Evolutionary conservation across 495 filamentous ascomycete genomes (phyloP), one percentile per base, ranked within the genome.

Genomic region (Penicillium samsonianum): DNA sequence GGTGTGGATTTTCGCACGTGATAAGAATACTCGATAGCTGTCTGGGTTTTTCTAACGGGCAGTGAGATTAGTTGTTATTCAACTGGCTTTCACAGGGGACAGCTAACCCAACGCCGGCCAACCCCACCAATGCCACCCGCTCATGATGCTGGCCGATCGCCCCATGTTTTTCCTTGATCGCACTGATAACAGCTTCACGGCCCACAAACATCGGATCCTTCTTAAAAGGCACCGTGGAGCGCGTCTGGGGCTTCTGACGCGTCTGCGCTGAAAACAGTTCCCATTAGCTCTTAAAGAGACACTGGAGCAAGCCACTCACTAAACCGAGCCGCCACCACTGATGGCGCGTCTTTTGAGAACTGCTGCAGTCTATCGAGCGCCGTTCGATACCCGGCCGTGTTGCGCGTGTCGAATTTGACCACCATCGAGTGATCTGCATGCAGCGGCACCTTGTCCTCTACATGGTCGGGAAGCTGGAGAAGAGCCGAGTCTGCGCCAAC

Each of bases 11-110:
- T 63, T 56, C 59, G 50, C 9, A 70, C 63, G 35, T 67, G 66
- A 65, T 78, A 80, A 8, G 65, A 67, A 55, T 76, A 78, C 55
- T 79, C 75, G 38, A 85, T 75, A 4, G 81, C 80, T 44, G 82
- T 73, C 53, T 83, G 78, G 2, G 78, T 78, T 68, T 84, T 84
- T 11, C 77, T 41, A 6, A 41, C 1, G 3, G 38, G 38, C 16
- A 19, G 38, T 41, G 17, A 2, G 1, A 45, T 45, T 14, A 45
- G 42, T 45, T n/a, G 5, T 5, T 23, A 26, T 26, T 26, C 22
- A 11, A 26, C 7, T 26, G 22, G 42, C 42, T 45, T 5, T 26
- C 22, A 16, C 14, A 45, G 26, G 42, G 14, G 42, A 45, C 19
- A 45, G 20, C 42, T 45, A 0, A 45, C 42, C 42, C 22, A 45